Evolutionary conservation across 1,284 basidiomycete genomes (phyloP), one percentile per base, ranked within the genome.

Genomic region (Laetiporus sulphureus): DNA sequence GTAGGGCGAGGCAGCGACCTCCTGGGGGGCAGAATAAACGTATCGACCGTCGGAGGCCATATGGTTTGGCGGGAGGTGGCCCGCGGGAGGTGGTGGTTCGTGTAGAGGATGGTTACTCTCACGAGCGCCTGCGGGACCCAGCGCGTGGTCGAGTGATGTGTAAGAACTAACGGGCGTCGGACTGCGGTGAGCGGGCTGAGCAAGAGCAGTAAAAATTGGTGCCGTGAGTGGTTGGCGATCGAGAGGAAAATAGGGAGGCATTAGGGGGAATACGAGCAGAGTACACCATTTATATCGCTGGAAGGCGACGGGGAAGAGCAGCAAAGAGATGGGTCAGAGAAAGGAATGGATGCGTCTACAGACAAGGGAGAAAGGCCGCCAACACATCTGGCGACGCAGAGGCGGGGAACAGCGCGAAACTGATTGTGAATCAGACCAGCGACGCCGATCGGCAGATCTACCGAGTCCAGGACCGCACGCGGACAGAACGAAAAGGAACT

Each of bases 21-120:
- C 64, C 60, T 48, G 67, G 59, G 46, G 66, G 64, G 45, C 67
- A 37, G 66, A 63, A 58, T 83, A 81, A 58, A 77, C 65, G 54
- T 77, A 77, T 48, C 77, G 66, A 30, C 70, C 65, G 59, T 79
- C 77, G 37, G 75, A 70, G 19, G 75, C 63, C 73, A 78, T 75
- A 45, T 38, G 13, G 42, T 21, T n/a, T 47, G 23, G 24, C 44
- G 40, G 42, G 38, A 23, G 27, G 43, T 29, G 27, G 43, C 36
- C 23, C 35, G n/a, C n/a, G n/a, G n/a, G 45, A n/a, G 52, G 40
- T 32, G 42, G 44, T 42, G 51, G 49, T 42, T 44, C 46, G 45
- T 48, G 38, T 29, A 38, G 34, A 35, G 52, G 36, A 32, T 49
- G 45, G 47, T 30, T 36, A 27, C 27, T 44, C 46, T 42, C 45